These are phyloP conservation scores for Mayamaea pseudoterrestris DNA, from an alignment of 108 stramenopile genomes.

Conservation along the genomic window DNA sequence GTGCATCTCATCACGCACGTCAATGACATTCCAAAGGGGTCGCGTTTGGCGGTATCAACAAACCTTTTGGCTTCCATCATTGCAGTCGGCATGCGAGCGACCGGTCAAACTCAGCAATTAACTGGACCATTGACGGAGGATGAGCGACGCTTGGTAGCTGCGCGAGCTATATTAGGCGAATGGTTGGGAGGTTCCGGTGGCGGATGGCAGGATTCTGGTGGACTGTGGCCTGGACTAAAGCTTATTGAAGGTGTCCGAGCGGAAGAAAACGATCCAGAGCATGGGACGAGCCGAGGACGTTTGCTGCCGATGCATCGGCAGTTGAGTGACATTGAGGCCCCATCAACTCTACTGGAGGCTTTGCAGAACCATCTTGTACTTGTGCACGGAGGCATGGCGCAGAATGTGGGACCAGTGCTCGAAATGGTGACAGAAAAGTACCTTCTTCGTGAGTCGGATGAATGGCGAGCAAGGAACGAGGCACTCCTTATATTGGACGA, in stretches of 20 bases:
- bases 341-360: constrained; percentile 15
- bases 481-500: constrained; percentile 38
- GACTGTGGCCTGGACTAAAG: constrained; percentile 52
- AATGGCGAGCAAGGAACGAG: constrained; percentile 35
- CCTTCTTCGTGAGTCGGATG: constrained; percentile 33
- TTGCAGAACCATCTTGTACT: constrained; percentile 30
- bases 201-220: constrained; percentile 47
- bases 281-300: constrained; percentile 38
- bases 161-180: constrained; percentile 51
- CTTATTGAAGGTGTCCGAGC: constrained; percentile 37
- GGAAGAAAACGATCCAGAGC: constrained; percentile 29
- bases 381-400: constrained; percentile 49
- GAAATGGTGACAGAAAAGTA: constrained; percentile 63
- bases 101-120: constrained; percentile 21
- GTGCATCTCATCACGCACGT: constrained; percentile 37
- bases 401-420: constrained; percentile 45
- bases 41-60: constrained; percentile 44
- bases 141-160: constrained; percentile 43
- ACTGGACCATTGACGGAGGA: constrained; percentile 25
- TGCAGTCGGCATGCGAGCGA: constrained; percentile 46
- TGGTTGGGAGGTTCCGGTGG: constrained; percentile 59
- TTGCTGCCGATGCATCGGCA: constrained; percentile 35
- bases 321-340: constrained; percentile 33
- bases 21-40: constrained; percentile 52
- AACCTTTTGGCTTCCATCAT: constrained; percentile 50